Evolutionary conservation across 192 early-diverging fungal genomes (phyloP), one percentile per base, ranked within the genome.

Genomic region (Backusella mclennaniae): DNA sequence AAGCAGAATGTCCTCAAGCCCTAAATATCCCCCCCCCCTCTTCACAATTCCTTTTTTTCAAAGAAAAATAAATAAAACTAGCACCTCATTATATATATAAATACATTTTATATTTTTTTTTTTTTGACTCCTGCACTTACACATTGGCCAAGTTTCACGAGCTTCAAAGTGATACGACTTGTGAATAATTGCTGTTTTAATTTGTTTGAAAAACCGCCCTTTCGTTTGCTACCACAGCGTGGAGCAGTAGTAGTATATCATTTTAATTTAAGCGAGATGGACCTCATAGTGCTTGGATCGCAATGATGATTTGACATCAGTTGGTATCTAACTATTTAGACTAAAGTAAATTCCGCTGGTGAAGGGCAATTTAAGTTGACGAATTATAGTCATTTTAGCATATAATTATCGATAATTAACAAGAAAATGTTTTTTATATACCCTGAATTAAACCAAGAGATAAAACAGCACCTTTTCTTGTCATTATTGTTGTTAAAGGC

Each of bases 1-100:
- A 31, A 19, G 14, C 1, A 79, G 42, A 85, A 85, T 72, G 82
- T 85, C 26, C 73, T 83, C 17, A 67, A 19, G 15, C 66, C 33
- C 6, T 67, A 36, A 67, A 67, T 23, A 56, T 56, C 7, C 53
- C 53, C 53, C 53, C 5, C 21, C 5, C n/a, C 52, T 21, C 53
- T 11, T 23, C 23, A 56, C 46, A 49, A 49, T 19, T 19, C 6
- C 46, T 59, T 59, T 23, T 6, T 56, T 56, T 56, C 38, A 39
- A 39, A 39, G 14, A 14, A 44, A 44, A 42, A 44, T 59, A 59
- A 59, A 59, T 53, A 33, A 21, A 56, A 8, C 8, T 29, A 26
- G 11, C n/a, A 59, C 6, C 6, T 49, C 46, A n/a, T 49, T 49
- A n/a, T n/a, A 1, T n/a, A 19, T 19, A 49, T 44, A 44, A 44